Evolutionary conservation across 768 basidiomycete genomes (phyloP), one percentile per base, ranked within the genome.

Genomic region (Termitomyces sp.): DNA sequence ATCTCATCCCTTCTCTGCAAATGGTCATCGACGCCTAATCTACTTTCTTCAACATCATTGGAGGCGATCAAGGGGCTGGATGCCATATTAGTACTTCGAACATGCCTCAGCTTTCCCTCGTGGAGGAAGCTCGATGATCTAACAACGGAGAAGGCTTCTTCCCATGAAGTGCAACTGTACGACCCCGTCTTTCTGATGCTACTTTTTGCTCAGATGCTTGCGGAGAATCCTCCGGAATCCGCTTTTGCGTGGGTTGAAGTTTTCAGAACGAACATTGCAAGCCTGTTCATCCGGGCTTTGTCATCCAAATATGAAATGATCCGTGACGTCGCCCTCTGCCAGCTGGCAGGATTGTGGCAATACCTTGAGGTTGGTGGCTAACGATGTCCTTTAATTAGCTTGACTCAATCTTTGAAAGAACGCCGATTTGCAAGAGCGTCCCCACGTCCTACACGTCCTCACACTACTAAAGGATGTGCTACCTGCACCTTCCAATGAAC

Each of bases 241-340:
- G 81, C 86, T 0, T 74, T 89, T 61, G 84, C 80, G n/a, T 96
- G 94, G 94, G 89, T 96, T 15, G 88, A 92, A 67, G 71, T 97
- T 18, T 88, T 96, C 70, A 78, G 94, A 64, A 90, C 89, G 7
- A 95, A 96, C 65, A 77, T 89, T 12, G 81, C 90, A 13, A 83
- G 90, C 49, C 65, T 98, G 52, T 80, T 91, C 2, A 81, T 96
- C 22, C 84, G 90, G 15, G 79, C 84, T 0, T 71, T 97, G 52
- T 90, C 93, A 0, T 84, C 89, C 5, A 85, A 84, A 55, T 84
- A 91, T 63, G 73, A 66, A 3, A 74, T 76, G 12, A 73, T 92
- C 5, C 86, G 94, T 20, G 78, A 82, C 24, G 65, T 90, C 0
- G 87, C 89, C 3, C 68, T 85, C 40, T 81, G 79, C 44, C 85